phyloP scores from a whole-genome alignment of 495 filamentous ascomycete species.

The Xylaria bambusicola region DNA sequence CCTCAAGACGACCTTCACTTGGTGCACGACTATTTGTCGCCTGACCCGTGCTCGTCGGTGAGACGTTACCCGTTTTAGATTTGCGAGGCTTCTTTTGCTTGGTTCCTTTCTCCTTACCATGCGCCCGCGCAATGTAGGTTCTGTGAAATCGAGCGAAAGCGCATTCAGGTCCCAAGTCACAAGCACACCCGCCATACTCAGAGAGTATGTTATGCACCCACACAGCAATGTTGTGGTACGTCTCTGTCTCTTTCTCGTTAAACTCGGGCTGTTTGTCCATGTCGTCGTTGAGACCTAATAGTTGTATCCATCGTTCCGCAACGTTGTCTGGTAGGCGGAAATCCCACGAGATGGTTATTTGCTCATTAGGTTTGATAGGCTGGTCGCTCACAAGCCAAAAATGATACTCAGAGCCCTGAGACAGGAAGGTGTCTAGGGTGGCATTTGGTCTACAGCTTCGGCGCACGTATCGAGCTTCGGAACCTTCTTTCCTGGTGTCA shows the following conservation, averaged over 20 bases:
- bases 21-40: slow-evolving; percentile 77
- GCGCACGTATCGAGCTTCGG: slow-evolving; percentile 77
- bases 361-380: slow-evolving; percentile 60
- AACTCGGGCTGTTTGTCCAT: slow-evolving; percentile 38
- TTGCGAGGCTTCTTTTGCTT: slow-evolving; percentile 63
- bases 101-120: slow-evolving; percentile 51
- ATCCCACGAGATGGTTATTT: slow-evolving; percentile 60
- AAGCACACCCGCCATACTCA: slow-evolving; percentile 88
- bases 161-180: slow-evolving; percentile 64
- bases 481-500: slow-evolving; percentile 84
- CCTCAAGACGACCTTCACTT: slow-evolving; percentile 67
- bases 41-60: slow-evolving; percentile 67
- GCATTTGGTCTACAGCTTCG: slow-evolving; percentile 89
- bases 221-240: slow-evolving; percentile 46
- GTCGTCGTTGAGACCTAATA: slow-evolving; percentile 55
- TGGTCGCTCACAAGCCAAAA: slow-evolving; percentile 86
- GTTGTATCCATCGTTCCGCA: slow-evolving; percentile 44
- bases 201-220: slow-evolving; percentile 74
- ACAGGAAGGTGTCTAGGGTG: slow-evolving; percentile 76
- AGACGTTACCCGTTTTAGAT: slow-evolving; percentile 55
- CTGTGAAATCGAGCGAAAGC: slow-evolving; percentile 74
- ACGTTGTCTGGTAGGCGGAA: slow-evolving; percentile 51
- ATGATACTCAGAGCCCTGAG: slow-evolving; percentile 72
- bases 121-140: slow-evolving; percentile 55
- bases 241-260: slow-evolving; percentile 48